Conservation (phyloP, 1,139 yeast species). For the Hemisphaericaspora xylofermentans region DNA sequence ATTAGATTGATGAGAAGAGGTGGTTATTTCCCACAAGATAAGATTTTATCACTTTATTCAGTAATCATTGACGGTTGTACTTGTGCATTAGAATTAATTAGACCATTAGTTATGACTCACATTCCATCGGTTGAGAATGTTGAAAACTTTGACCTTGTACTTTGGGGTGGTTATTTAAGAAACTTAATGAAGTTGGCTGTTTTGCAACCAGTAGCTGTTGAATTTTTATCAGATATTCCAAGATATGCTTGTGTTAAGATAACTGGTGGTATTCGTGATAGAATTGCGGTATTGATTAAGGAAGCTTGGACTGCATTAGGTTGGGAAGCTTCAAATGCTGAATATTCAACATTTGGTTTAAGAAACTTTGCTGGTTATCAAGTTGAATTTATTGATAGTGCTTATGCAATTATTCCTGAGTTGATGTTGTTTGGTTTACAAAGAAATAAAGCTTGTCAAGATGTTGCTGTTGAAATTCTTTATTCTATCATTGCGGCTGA, state of each 20-base stretch:
- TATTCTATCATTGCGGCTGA: slow-evolving; percentile 75
- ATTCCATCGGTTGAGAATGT: slow-evolving; percentile 54
- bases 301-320: slow-evolving; percentile 77
- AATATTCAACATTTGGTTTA: slow-evolving; percentile 59
- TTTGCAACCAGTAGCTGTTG: slow-evolving; percentile 58
- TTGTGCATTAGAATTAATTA: slow-evolving; percentile 55
- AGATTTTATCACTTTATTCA: slow-evolving; percentile 70
- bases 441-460: slow-evolving; percentile 60
- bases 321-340: slow-evolving; percentile 63
- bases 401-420: slow-evolving; percentile 61
- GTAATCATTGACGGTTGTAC: slow-evolving; percentile 61
- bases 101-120: slow-evolving; percentile 54
- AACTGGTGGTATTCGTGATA: slow-evolving; percentile 61
- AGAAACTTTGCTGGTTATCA: slow-evolving; percentile 72
- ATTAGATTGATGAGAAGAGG: slow-evolving; percentile 58
- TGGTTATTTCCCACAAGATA: slow-evolving; percentile 61
- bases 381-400: slow-evolving; percentile 55
- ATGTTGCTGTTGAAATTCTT: slow-evolving; percentile 63
- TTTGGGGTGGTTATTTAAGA: slow-evolving; percentile 68
- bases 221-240: slow-evolving; percentile 69
- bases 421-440: slow-evolving; percentile 70
- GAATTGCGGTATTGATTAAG: slow-evolving; percentile 56
- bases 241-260: slow-evolving; percentile 67
- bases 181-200: slow-evolving; percentile 55
- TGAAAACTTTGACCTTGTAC: slow-evolving; percentile 49